phyloP scores from a whole-genome alignment of 257 asterid species.

The Vinca minor region DNA sequence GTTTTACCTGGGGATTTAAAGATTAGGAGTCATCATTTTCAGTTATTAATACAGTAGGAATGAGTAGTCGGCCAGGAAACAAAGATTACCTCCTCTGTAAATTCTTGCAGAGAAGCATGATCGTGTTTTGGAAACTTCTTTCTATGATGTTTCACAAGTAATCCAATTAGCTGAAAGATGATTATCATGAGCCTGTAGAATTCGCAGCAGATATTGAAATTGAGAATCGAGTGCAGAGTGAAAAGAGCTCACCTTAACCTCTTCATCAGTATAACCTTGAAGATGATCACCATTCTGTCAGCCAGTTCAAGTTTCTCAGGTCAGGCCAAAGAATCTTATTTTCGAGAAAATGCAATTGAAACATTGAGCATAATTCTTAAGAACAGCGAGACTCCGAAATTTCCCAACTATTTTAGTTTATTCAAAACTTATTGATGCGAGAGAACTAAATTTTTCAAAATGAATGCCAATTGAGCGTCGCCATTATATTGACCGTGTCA shows the following conservation, averaged over 20 bases:
- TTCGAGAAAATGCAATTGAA: background rate
- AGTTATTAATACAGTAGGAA: slow-evolving; percentile 2
- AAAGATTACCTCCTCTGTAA: slow-evolving; percentile 37
- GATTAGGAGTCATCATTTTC: background rate
- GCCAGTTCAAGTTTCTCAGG: slow-evolving; percentile 17
- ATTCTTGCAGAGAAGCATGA: slow-evolving; percentile 29
- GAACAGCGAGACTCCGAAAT: background rate
- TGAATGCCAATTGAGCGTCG: background rate
- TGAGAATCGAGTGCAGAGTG: slow-evolving; percentile 10
- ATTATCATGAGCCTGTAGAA: slow-evolving; percentile 17
- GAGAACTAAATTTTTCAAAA: slow-evolving; percentile 4
- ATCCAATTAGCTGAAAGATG: slow-evolving; percentile 56
- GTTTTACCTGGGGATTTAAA: slow-evolving; percentile 31
- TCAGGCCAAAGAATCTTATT: slow-evolving; percentile 6
- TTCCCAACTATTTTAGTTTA: background rate
- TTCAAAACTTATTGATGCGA: background rate
- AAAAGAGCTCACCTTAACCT: slow-evolving; percentile 48
- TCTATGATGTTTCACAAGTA: slow-evolving; percentile 66
- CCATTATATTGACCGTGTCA: too few species aligned
- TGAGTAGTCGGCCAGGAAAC: background rate
- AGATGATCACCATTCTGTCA: slow-evolving; percentile 64
- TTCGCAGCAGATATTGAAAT: background rate
- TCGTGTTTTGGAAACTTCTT: slow-evolving; percentile 53
- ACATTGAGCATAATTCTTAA: background rate
- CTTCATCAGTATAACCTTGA: slow-evolving; percentile 49